phyloP scores from a whole-genome alignment of 176 grass and related monocot genomes.

The Triticum urartu region DNA sequence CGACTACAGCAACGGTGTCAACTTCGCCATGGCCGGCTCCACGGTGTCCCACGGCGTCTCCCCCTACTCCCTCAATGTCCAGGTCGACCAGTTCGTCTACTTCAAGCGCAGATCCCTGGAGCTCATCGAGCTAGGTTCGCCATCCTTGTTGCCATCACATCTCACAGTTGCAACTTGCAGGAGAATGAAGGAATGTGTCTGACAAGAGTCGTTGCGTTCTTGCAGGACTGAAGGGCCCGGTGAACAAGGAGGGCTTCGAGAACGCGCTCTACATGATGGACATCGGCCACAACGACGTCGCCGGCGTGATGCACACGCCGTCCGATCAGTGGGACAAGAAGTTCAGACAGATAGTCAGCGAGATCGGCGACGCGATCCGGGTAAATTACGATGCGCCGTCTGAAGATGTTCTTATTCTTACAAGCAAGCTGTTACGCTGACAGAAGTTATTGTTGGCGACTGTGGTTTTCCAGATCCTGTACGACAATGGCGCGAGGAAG shows the following conservation, averaged over 20 bases:
- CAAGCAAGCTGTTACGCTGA: not conserved
- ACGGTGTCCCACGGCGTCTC: slow-evolving; percentile 38
- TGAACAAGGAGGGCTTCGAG: slow-evolving; percentile 56
- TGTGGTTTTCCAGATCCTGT: slow-evolving; percentile 43
- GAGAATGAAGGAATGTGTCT: not conserved
- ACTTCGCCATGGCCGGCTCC: slow-evolving; percentile 78
- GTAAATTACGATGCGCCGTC: not conserved
- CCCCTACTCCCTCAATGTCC: slow-evolving; percentile 62
- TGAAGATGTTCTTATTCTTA: not conserved
- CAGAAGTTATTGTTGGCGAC: not conserved
- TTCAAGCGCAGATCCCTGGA: slow-evolving; percentile 78
- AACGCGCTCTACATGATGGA: slow-evolving; percentile 79
- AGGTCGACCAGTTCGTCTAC: slow-evolving; percentile 77
- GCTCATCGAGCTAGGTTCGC: slow-evolving; percentile 50
- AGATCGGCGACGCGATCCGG: slow-evolving; percentile 52
- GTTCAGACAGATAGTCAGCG: slow-evolving; percentile 36
- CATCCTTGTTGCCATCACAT: not conserved
- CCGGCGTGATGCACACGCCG: slow-evolving; percentile 31
- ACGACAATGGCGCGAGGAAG: slow-evolving; percentile 64
- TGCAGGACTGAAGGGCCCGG: slow-evolving; percentile 56
- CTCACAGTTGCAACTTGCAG: not conserved
- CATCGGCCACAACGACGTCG: slow-evolving; percentile 81
- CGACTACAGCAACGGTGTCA: slow-evolving; percentile 82
- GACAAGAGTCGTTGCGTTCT: not conserved
- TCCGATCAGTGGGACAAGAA: slow-evolving; percentile 41